Conservation (phyloP, 148 eudicot species). For the Vaccinium vitisidaea region DNA sequence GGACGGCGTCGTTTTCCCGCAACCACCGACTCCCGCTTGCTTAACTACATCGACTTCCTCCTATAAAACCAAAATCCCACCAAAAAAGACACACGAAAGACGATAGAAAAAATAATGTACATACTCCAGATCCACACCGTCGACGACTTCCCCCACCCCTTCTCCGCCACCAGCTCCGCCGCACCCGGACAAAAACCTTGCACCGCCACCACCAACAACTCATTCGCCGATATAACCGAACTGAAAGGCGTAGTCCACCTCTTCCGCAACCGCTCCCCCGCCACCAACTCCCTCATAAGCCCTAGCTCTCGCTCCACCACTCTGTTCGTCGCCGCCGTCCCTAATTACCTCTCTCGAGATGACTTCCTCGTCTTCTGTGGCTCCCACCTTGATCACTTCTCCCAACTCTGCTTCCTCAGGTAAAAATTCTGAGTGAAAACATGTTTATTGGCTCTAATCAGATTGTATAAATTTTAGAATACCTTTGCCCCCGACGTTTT, state of each 20-base stretch:
- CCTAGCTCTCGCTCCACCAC: constrained; percentile 39
- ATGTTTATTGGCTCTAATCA: too few relatives aligned
- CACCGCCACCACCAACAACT: background rate
- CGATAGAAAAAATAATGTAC: constrained; percentile 40
- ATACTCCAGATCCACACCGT: constrained; percentile 65
- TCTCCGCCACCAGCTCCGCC: constrained; percentile 29
- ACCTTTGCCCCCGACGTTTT: too few relatives aligned
- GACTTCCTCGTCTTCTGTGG: constrained; percentile 72
- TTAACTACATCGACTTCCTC: background rate
- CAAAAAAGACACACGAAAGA: background rate
- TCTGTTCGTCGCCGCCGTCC: constrained; percentile 76
- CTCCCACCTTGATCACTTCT: constrained; percentile 36
- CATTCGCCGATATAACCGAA: constrained; percentile 34
- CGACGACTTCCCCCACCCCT: constrained; percentile 59
- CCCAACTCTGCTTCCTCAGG: constrained; percentile 67
- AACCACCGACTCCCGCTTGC: background rate
- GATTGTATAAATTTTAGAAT: too few relatives aligned
- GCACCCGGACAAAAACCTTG: constrained; percentile 27
- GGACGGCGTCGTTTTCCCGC: background rate
- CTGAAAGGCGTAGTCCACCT: constrained; percentile 72
- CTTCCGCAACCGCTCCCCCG: constrained; percentile 47
- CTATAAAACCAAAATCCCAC: background rate
- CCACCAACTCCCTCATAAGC: constrained; percentile 33
- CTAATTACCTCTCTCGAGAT: constrained; percentile 70
- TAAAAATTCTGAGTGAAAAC: constrained; percentile 6